A percentile compares a stretch with the other conserved stretches of the same genome.
phyloP scores from a whole-genome alignment of 306 rosid species.

The Trifolium dubium region DNA sequence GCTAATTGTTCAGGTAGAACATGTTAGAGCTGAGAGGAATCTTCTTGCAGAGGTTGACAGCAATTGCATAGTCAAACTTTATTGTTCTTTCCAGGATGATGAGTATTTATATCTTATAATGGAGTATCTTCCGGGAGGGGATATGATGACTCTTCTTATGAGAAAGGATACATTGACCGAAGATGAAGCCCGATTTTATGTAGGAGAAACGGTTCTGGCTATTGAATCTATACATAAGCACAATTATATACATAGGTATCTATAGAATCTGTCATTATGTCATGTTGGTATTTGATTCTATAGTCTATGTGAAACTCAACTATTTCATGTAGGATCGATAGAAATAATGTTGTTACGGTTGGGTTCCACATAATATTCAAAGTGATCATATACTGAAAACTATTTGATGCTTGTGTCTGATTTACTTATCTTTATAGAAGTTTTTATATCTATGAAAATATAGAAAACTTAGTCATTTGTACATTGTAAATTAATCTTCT shows the following conservation, averaged over 20 bases:
- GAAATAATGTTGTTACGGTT: neutral
- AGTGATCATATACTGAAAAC: conserved; percentile 13
- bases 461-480: conserved; percentile 6
- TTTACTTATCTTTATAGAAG: conserved; percentile 10
- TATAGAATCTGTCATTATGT: conserved; percentile 12
- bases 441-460: neutral
- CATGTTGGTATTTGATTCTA: neutral
- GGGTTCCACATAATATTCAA: conserved; percentile 9
- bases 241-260: conserved; percentile 93
- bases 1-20: conserved; percentile 77
- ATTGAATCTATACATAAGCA: conserved; percentile 94
- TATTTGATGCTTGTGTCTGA: conserved; percentile 9
- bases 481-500: conserved; percentile 13
- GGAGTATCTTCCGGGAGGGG: conserved; percentile 99
- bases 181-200: conserved; percentile 88
- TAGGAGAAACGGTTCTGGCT: conserved; percentile 88
- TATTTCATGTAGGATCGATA: neutral
- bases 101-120: conserved; percentile 88
- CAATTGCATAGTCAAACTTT: conserved; percentile 93
- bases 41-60: conserved; percentile 98
- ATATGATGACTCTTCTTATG: conserved; percentile 98
- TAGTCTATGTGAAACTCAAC: neutral
- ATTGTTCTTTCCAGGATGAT: conserved; percentile 94
- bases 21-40: conserved; percentile 96
- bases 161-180: conserved; percentile 93